Conservation (phyloP, 805 yeast genomes). For the Teunomyces lycoperdinae region DNA sequence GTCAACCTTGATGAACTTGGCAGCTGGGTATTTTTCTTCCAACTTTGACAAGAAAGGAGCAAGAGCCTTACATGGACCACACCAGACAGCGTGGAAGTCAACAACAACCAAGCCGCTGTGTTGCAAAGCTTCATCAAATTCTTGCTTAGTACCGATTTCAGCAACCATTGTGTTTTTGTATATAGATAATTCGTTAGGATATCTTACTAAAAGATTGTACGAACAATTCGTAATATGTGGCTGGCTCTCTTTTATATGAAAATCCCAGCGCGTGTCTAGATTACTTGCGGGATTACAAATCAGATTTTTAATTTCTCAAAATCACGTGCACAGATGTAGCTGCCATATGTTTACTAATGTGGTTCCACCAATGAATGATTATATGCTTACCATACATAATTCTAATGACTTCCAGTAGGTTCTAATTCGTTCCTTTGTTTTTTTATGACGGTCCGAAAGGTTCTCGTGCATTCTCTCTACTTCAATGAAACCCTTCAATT, state of each 20-base stretch:
- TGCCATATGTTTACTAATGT: neutral
- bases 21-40: constrained; percentile 60
- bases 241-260: neutral
- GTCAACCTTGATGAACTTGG: constrained; percentile 84
- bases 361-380: neutral
- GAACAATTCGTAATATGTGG: too few relatives aligned
- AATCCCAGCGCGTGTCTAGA: neutral
- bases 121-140: constrained; percentile 65
- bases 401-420: neutral
- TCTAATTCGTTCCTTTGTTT: neutral
- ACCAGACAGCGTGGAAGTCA: constrained; percentile 97
- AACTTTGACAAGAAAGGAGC: constrained; percentile 90
- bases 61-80: constrained; percentile 98
- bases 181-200: neutral
- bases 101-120: constrained; percentile 78
- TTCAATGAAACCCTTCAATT: neutral
- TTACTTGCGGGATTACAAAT: neutral
- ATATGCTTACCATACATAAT: neutral
- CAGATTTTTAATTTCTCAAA: neutral
- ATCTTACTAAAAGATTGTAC: too few relatives aligned
- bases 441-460: neutral
- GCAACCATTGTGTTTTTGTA: constrained; percentile 32
- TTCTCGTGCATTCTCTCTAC: too few relatives aligned
- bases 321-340: neutral
- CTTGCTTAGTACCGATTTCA: constrained; percentile 33